Evolutionary conservation across 495 filamentous ascomycete genomes (phyloP).

Genomic region (Xylaria castorea): DNA sequence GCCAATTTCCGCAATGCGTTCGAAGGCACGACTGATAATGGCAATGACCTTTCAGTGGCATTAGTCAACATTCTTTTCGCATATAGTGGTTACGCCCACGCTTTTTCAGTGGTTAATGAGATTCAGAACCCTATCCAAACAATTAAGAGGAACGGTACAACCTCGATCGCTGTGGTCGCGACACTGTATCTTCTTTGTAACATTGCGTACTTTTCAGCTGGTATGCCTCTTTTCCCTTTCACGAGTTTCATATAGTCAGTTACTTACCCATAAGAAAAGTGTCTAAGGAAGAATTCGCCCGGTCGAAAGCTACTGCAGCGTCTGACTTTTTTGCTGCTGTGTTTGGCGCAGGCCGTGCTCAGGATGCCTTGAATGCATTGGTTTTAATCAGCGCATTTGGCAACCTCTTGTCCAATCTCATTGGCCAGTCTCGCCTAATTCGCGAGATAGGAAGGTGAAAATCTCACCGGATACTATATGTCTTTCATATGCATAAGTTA

Average conservation of each 20-base stretch:
- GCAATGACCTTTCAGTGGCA: slow-evolving; percentile 64
- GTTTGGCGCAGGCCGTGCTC: slow-evolving; percentile 59
- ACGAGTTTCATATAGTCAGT: background rate
- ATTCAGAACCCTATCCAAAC: slow-evolving; percentile 55
- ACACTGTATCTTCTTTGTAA: slow-evolving; percentile 67
- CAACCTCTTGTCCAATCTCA: slow-evolving; percentile 65
- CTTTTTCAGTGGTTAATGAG: slow-evolving; percentile 71
- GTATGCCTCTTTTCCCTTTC: slow-evolving; percentile 26
- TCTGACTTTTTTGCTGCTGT: slow-evolving; percentile 66
- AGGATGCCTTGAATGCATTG: slow-evolving; percentile 64
- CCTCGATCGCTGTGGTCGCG: slow-evolving; percentile 58
- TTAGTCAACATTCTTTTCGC: slow-evolving; percentile 69
- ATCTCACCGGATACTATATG: background rate
- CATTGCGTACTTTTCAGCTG: slow-evolving; percentile 65
- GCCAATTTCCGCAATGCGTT: slow-evolving; percentile 67
- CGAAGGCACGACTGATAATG: slow-evolving; percentile 55
- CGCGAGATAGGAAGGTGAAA: slow-evolving; percentile 63
- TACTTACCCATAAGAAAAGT: slow-evolving; percentile 42
- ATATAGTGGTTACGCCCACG: slow-evolving; percentile 67
- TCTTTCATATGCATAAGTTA: background rate
- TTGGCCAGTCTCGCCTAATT: slow-evolving; percentile 64
- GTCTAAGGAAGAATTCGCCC: slow-evolving; percentile 57
- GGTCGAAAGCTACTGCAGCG: slow-evolving; percentile 62
- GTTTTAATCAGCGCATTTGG: slow-evolving; percentile 69
- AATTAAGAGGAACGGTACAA: slow-evolving; percentile 60